phyloP scores from a whole-genome alignment of 2,329 filamentous ascomycete species.

The Sarocladium brachiariae region DNA sequence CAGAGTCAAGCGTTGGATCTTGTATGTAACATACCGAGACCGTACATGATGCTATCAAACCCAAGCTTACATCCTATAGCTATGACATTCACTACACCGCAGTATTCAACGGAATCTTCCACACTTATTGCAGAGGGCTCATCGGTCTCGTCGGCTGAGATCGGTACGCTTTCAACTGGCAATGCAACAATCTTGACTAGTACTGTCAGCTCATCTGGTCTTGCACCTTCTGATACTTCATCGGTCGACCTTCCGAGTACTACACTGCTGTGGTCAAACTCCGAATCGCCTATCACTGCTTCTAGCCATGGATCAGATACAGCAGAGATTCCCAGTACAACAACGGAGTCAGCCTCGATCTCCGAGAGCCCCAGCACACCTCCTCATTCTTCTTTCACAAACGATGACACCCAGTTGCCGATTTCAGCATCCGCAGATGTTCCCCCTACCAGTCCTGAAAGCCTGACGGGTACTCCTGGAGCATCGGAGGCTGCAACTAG shows the following conservation, averaged over 20 bases:
- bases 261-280: neutral
- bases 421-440: conserved; percentile 7
- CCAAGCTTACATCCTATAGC: neutral
- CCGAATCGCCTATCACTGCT: neutral
- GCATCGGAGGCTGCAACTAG: neutral
- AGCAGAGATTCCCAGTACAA: neutral
- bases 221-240: neutral
- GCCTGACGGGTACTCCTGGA: neutral
- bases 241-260: neutral
- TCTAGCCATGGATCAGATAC: neutral
- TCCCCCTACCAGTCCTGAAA: neutral
- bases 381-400: neutral
- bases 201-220: neutral
- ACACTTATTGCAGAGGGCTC: neutral
- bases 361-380: neutral
- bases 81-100: neutral
- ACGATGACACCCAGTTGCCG: neutral
- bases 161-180: neutral
- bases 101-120: neutral
- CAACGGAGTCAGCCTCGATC: neutral
- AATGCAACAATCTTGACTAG: neutral
- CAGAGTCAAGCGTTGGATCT: neutral
- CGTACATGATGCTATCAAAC: too few relatives aligned
- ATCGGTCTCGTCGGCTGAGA: neutral
- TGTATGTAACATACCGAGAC: neutral